Evolutionary conservation across 2,329 filamentous ascomycete species (phyloP).

Genomic region (Leptographium radiaticola): DNA sequence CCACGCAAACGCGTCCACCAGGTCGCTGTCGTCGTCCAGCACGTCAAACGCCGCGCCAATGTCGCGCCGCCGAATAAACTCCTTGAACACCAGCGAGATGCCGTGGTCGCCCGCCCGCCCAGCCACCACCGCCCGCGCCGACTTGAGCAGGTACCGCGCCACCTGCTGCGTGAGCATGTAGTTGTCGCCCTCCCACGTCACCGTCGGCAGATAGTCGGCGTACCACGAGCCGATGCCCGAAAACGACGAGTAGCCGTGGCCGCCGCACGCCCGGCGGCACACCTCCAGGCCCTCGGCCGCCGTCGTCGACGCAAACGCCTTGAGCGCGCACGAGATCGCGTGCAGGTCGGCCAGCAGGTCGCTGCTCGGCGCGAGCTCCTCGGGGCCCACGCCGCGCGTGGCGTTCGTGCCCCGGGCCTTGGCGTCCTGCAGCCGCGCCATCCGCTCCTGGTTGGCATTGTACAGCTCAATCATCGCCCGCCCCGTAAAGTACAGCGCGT

Average conservation of each 20-base stretch:
- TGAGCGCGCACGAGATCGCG: slow-evolving; percentile 63
- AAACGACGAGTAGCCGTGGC: slow-evolving; percentile 64
- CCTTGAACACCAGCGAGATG: slow-evolving; percentile 51
- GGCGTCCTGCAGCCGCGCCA: slow-evolving; percentile 32
- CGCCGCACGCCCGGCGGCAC: slow-evolving; percentile 62
- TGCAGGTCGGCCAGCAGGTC: slow-evolving; percentile 53
- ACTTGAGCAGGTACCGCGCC: slow-evolving; percentile 63
- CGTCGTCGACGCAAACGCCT: slow-evolving; percentile 57
- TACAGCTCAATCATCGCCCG: slow-evolving; percentile 65
- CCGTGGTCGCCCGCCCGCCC: slow-evolving; percentile 49
- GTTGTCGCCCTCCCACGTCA: slow-evolving; percentile 68
- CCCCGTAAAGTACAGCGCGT: slow-evolving; percentile 69
- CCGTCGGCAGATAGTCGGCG: slow-evolving; percentile 57
- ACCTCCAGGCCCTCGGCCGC: slow-evolving; percentile 64
- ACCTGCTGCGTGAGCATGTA: slow-evolving; percentile 77
- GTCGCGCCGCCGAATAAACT: slow-evolving; percentile 52
- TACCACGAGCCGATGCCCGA: slow-evolving; percentile 66
- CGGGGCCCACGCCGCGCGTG: neutral
- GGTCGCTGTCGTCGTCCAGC: slow-evolving; percentile 54
- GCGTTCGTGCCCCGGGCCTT: slow-evolving; percentile 37
- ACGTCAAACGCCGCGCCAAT: slow-evolving; percentile 57
- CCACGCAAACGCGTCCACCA: slow-evolving; percentile 66
- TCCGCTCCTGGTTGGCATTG: slow-evolving; percentile 56
- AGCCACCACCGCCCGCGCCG: slow-evolving; percentile 55
- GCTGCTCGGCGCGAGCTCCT: slow-evolving; percentile 1